These are phyloP conservation scores for Pyrenophora seminiperda DNA, from an alignment of 2,329 filamentous ascomycete genomes.

Conservation along the genomic window DNA sequence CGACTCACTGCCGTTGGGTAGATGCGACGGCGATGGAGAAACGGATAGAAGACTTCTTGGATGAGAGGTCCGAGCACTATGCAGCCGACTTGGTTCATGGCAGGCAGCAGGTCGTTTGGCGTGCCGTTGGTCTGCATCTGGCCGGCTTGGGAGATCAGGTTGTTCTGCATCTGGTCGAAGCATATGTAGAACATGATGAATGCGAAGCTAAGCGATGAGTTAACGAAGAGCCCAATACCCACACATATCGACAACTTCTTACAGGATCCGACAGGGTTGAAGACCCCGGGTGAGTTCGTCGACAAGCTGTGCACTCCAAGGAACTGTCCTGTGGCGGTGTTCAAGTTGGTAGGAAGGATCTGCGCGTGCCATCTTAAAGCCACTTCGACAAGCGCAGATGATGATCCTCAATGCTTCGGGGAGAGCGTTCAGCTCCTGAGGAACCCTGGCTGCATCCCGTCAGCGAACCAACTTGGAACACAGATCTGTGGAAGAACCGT, in stretches of 20 bases:
- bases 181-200: conserved; percentile 36
- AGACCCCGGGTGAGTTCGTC: conserved; percentile 29
- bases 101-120: conserved; percentile 39
- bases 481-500: not conserved
- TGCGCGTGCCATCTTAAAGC: conserved; percentile 22
- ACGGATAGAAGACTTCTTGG: conserved; percentile 22
- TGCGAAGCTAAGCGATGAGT: conserved; percentile 19
- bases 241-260: not conserved
- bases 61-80: conserved; percentile 31
- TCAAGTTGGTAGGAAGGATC: conserved; percentile 15
- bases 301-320: conserved; percentile 26
- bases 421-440: conserved; percentile 4
- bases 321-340: conserved; percentile 6
- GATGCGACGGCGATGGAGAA: conserved; percentile 23
- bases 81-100: conserved; percentile 22
- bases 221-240: not conserved
- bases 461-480: not conserved
- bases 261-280: conserved; percentile 29
- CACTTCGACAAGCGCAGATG: conserved; percentile 13
- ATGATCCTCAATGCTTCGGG: conserved; percentile 3
- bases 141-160: conserved; percentile 37
- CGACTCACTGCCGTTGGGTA: conserved; percentile 22
- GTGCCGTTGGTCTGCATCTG: conserved; percentile 33
- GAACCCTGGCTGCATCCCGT: not conserved
- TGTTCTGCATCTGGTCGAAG: conserved; percentile 38